phyloP scores from a whole-genome alignment of 2,329 filamentous ascomycete species.

The Fusarium pseudoanthophilum region DNA sequence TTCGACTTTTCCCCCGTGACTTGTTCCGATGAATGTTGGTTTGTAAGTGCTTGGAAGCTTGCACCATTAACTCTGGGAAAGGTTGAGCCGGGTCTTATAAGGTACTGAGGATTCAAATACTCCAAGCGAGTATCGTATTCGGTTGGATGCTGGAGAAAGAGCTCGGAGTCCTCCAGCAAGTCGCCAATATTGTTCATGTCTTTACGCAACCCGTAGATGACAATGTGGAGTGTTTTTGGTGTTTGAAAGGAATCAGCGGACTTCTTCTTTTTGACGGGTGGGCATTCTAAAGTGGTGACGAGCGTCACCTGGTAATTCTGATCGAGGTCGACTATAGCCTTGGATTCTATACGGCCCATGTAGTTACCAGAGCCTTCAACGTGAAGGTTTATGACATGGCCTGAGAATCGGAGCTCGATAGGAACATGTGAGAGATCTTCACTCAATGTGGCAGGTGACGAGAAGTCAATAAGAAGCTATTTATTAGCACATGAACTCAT shows the following conservation, averaged over 20 bases:
- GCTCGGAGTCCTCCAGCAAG: background rate
- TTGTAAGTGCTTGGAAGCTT: background rate
- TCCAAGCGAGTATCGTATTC: background rate
- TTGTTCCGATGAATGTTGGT: background rate
- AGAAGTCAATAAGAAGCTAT: background rate
- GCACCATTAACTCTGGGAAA: background rate
- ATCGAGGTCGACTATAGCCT: background rate
- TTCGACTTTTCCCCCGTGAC: background rate
- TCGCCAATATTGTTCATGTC: background rate
- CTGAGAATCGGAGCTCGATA: background rate
- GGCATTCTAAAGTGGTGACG: background rate
- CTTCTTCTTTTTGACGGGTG: background rate
- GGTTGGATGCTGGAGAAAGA: background rate
- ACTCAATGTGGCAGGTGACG: background rate
- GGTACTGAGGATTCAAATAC: background rate
- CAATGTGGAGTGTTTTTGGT: background rate
- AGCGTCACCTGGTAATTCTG: background rate
- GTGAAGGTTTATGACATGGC: background rate
- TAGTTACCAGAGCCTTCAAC: background rate
- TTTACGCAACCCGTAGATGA: background rate
- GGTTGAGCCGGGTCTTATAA: background rate
- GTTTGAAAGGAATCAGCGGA: background rate
- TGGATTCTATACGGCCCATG: background rate
- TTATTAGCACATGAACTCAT: background rate
- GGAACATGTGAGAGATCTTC: background rate